These are phyloP conservation scores for Termitomyces sp. DNA, from an alignment of 768 basidiomycete species.

Conservation along the genomic window DNA sequence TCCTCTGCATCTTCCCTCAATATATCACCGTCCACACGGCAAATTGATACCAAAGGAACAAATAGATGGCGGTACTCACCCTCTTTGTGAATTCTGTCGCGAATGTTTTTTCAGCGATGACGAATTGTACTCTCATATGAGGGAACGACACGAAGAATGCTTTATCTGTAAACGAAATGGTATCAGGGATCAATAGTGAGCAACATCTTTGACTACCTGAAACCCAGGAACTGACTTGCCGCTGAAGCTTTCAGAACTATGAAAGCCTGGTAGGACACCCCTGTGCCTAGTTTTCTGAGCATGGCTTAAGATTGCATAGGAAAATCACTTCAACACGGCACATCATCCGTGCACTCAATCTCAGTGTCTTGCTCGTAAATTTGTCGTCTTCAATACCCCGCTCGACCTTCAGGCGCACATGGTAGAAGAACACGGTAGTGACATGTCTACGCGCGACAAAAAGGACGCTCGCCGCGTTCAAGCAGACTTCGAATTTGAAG, in stretches of 20 bases:
- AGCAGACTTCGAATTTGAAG: constrained; percentile 68
- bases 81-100: constrained; percentile 85
- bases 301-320: constrained; percentile 37
- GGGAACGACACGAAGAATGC: constrained; percentile 93
- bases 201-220: constrained; percentile 17
- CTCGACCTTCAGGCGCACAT: constrained; percentile 92
- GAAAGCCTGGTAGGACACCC: constrained; percentile 56
- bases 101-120: constrained; percentile 93
- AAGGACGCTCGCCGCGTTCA: constrained; percentile 68
- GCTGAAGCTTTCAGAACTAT: constrained; percentile 72
- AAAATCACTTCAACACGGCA: constrained; percentile 68
- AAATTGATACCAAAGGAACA: constrained; percentile 46
- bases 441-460: constrained; percentile 69
- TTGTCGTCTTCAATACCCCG: constrained; percentile 87
- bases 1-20: constrained; percentile 74
- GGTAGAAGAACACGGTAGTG: constrained; percentile 77
- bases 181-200: constrained; percentile 83
- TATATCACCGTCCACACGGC: constrained; percentile 41
- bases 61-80: constrained; percentile 72
- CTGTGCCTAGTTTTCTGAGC: not conserved
- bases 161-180: constrained; percentile 89
- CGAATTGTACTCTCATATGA: constrained; percentile 91
- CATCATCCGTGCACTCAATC: constrained; percentile 80
- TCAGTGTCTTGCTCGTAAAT: constrained; percentile 81
- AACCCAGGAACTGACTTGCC: not conserved